Percentiles rank a stretch among this genome's conserved stretches.
Conservation (phyloP, 1,139 yeast genomes). For the Fermentozyma sake region DNA sequence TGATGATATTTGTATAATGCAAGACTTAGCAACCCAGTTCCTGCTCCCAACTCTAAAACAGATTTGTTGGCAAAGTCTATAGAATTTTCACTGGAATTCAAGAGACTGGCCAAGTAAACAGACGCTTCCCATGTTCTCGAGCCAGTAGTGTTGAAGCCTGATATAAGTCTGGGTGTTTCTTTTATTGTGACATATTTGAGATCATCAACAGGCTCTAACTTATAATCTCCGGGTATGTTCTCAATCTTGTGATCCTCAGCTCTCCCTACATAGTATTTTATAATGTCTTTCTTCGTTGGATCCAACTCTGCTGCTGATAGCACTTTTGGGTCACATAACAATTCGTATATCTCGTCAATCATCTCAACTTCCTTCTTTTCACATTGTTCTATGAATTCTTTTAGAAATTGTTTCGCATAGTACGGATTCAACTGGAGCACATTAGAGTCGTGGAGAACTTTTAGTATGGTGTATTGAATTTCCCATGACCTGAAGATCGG, state of each 20-base stretch:
- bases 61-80: conserved; percentile 13
- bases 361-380: conserved; percentile 30
- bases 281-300: conserved; percentile 45
- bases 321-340: conserved; percentile 35
- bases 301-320: conserved; percentile 33
- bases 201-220: no score
- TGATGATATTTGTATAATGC: conserved; percentile 25
- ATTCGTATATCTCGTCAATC: conserved; percentile 49
- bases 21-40: conserved; percentile 83
- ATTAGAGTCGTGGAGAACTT: no score
- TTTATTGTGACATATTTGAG: conserved; percentile 43
- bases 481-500: no score
- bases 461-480: no score
- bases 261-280: conserved; percentile 38
- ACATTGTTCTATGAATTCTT: conserved; percentile 31
- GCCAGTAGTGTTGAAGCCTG: conserved; percentile 83
- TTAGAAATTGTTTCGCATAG: conserved; percentile 46
- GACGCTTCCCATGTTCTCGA: conserved; percentile 95
- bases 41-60: conserved; percentile 78
- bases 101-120: conserved; percentile 52
- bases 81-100: conserved; percentile 19
- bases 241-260: no score
- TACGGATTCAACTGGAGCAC: no score
- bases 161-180: conserved; percentile 62
- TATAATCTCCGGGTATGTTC: no score